These are phyloP conservation scores for Naganishia randhawae DNA, from an alignment of 768 basidiomycete genomes.

Conservation along the genomic window DNA sequence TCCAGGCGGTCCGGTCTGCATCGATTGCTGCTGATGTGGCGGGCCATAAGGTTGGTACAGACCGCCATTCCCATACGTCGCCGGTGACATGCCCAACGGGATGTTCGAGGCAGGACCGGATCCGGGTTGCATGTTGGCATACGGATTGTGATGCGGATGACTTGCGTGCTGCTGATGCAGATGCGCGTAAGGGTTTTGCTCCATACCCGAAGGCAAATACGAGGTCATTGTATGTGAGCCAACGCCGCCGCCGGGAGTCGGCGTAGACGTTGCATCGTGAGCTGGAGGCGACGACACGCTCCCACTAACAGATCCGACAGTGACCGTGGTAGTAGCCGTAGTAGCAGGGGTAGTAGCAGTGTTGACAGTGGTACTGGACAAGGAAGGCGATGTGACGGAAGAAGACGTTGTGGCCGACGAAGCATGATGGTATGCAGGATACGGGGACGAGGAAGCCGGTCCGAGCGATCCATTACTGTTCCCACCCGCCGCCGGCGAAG, in stretches of 20 bases:
- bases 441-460: not conserved
- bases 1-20: not conserved
- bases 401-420: conserved; percentile 1
- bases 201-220: not conserved
- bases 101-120: not conserved
- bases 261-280: not conserved
- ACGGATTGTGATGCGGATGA: conserved; percentile 13
- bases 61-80: not conserved
- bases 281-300: conserved; percentile 3
- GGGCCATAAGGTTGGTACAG: not conserved
- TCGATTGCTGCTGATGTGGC: not conserved
- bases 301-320: not conserved
- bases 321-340: conserved; percentile 5
- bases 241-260: not conserved
- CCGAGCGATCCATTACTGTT: not conserved
- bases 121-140: not conserved
- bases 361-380: conserved; percentile 3
- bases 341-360: conserved; percentile 2
- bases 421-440: conserved; percentile 1
- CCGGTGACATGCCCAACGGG: not conserved
- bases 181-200: conserved; percentile 20
- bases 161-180: conserved; percentile 10
- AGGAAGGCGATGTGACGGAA: conserved; percentile 3
- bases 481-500: not conserved
- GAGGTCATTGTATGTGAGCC: no score